phyloP scores from a whole-genome alignment of 257 asterid genomes.

The Solanum lignicaule region DNA sequence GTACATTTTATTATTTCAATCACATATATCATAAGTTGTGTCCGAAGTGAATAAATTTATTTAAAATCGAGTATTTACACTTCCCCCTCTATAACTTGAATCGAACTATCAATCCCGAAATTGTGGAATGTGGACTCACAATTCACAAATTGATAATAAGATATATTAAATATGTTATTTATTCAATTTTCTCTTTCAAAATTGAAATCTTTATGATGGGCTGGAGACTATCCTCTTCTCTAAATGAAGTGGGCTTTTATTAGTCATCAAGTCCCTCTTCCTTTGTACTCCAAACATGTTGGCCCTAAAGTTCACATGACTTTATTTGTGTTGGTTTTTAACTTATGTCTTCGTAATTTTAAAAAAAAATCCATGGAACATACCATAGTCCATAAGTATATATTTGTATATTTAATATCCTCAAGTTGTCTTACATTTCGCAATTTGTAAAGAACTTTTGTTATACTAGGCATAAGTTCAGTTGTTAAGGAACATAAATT shows the following conservation, averaged over 20 bases:
- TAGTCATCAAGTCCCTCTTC: not conserved
- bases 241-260: not conserved
- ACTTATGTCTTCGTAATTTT: not conserved
- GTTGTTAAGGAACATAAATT: not conserved
- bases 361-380: not conserved
- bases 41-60: no score
- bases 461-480: not conserved
- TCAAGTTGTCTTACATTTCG: not conserved
- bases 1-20: no score
- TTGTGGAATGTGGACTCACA: no score
- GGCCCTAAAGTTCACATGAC: not conserved
- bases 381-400: not conserved
- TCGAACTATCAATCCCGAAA: no score
- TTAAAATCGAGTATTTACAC: no score
- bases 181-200: not conserved
- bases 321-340: not conserved
- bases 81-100: no score
- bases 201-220: not conserved
- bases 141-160: no score
- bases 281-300: not conserved
- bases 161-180: no score
- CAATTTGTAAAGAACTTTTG: not conserved
- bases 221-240: not conserved
- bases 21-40: no score
- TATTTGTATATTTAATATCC: not conserved